These are phyloP conservation scores for Sarcomyxa edulis DNA, from an alignment of 768 basidiomycete genomes.

Conservation along the genomic window DNA sequence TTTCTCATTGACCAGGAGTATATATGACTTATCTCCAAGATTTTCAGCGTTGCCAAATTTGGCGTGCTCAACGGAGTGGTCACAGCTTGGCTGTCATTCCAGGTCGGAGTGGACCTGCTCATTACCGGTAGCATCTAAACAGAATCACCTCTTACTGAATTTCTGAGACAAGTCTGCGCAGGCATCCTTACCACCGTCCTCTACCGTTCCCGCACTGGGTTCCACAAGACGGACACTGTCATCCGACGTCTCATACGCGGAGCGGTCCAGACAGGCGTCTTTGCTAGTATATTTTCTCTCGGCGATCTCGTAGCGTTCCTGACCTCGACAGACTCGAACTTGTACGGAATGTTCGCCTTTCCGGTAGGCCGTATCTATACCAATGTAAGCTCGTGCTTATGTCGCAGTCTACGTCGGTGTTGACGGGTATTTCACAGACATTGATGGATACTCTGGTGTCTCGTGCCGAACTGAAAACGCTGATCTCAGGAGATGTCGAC, in stretches of 20 bases:
- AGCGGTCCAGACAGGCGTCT: slow-evolving; percentile 49
- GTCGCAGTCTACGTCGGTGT: background rate
- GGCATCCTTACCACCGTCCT: slow-evolving; percentile 26
- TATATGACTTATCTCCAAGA: no score
- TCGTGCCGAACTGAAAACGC: slow-evolving; percentile 27
- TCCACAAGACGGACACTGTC: slow-evolving; percentile 44
- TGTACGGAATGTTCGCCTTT: slow-evolving; percentile 29
- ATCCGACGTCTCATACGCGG: slow-evolving; percentile 51
- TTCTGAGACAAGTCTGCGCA: slow-evolving; percentile 9
- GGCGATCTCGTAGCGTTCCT: slow-evolving; percentile 38
- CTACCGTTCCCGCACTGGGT: slow-evolving; percentile 41
- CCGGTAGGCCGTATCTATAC: slow-evolving; percentile 37
- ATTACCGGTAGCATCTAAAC: slow-evolving; percentile 42
- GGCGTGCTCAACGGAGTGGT: slow-evolving; percentile 34
- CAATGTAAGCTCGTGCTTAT: slow-evolving; percentile 28
- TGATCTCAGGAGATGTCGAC: slow-evolving; percentile 17
- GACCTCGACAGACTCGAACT: slow-evolving; percentile 15
- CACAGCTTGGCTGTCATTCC: slow-evolving; percentile 41
- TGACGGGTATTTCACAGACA: slow-evolving; percentile 21
- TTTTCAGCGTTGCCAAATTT: slow-evolving; percentile 35
- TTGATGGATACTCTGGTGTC: slow-evolving; percentile 39
- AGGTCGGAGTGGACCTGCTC: slow-evolving; percentile 36
- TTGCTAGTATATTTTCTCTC: slow-evolving; percentile 45
- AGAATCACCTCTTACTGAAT: no score
- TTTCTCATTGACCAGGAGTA: no score